Percentiles rank a stretch among this genome's conserved stretches.
Evolutionary conservation across 208 protist genomes (phyloP).

Genomic region (Polymyxa betae): DNA sequence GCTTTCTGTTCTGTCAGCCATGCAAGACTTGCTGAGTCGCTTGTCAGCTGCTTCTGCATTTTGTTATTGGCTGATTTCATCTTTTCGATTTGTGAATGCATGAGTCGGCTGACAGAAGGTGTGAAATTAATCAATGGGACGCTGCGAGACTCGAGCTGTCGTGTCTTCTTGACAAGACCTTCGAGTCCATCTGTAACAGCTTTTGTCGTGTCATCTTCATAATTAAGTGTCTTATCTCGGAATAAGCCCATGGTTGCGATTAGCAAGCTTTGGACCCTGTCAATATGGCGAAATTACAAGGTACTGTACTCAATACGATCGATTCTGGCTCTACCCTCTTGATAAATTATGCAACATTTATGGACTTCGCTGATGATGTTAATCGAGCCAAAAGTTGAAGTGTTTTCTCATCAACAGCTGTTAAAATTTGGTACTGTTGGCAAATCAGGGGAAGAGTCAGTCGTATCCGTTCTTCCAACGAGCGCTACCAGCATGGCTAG

Average conservation of each 20-base stretch:
- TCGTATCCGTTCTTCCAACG: too few relatives aligned
- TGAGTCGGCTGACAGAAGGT: neutral
- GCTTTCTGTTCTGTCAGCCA: conserved; percentile 5
- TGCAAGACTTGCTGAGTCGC: neutral
- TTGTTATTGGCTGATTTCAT: neutral
- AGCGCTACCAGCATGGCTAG: too few relatives aligned
- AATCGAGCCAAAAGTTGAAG: too few relatives aligned
- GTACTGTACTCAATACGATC: too few relatives aligned
- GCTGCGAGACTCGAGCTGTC: neutral
- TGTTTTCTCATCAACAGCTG: too few relatives aligned
- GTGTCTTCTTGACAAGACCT: neutral
- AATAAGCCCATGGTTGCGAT: neutral
- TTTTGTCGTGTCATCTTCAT: neutral
- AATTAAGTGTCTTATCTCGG: neutral
- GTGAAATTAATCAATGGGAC: conserved; percentile 4
- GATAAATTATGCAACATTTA: too few relatives aligned
- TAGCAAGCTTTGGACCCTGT: too few relatives aligned
- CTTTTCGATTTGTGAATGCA: neutral
- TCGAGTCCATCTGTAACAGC: neutral
- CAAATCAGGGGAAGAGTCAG: too few relatives aligned
- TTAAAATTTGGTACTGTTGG: too few relatives aligned
- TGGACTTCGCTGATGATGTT: too few relatives aligned
- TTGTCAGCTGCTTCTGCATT: neutral
- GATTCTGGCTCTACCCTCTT: too few relatives aligned
- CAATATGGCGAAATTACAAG: too few relatives aligned